These are phyloP conservation scores for Claviceps humidiphila DNA, from an alignment of 2,329 filamentous ascomycete genomes.

Conservation along the genomic window DNA sequence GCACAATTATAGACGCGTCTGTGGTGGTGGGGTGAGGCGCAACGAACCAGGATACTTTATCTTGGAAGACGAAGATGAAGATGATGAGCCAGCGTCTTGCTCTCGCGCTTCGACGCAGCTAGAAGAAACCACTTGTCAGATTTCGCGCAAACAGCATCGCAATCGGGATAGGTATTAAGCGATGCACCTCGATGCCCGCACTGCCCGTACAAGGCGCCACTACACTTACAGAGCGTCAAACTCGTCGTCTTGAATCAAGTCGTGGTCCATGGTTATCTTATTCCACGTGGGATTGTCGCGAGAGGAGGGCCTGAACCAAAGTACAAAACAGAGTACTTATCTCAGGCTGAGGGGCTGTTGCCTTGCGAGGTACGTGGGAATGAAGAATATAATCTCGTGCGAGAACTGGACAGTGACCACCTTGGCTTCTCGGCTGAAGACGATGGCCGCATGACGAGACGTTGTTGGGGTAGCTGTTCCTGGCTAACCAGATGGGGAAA, in stretches of 20 bases:
- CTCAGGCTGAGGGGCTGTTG: too few relatives aligned
- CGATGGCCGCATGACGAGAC: background rate
- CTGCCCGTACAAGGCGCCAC: background rate
- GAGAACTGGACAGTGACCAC: background rate
- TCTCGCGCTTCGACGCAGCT: conserved; percentile 22
- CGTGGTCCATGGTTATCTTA: conserved; percentile 7
- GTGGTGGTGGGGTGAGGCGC: background rate
- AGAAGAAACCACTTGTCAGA: background rate
- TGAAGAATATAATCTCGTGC: too few relatives aligned
- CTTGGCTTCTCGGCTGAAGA: background rate
- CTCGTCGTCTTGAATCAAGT: conserved; percentile 35
- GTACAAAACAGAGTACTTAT: too few relatives aligned
- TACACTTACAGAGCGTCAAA: conserved; percentile 39
- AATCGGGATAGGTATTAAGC: background rate
- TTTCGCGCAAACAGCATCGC: background rate
- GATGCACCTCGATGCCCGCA: background rate
- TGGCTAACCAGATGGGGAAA: background rate
- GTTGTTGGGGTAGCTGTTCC: background rate
- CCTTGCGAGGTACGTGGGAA: too few relatives aligned
- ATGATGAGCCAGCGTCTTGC: background rate
- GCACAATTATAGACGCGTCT: background rate
- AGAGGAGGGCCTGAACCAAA: too few relatives aligned
- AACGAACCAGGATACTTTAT: conserved; percentile 25
- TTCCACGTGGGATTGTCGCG: background rate
- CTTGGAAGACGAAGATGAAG: background rate